phyloP scores from a whole-genome alignment of 345 rosid genomes.

The Mangifera indica region DNA sequence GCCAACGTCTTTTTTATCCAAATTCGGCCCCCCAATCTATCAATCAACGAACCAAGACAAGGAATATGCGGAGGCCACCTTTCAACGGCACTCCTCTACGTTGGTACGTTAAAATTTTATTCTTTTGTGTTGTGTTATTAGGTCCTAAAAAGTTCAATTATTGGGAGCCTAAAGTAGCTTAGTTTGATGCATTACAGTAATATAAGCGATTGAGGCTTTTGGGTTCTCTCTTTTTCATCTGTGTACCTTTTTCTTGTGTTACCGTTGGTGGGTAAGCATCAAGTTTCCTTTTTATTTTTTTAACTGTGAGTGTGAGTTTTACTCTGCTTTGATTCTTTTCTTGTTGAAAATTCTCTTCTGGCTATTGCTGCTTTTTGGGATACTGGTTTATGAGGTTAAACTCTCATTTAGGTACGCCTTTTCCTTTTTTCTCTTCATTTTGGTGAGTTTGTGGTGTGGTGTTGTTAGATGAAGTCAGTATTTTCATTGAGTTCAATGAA shows the following conservation, averaged over 20 bases:
- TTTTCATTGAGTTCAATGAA: background rate
- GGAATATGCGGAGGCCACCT: slow-evolving; percentile 50
- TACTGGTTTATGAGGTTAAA: background rate
- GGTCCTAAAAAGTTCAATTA: slow-evolving; percentile 32
- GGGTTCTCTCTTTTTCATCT: background rate
- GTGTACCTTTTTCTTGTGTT: background rate
- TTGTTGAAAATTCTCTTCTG: slow-evolving; percentile 11
- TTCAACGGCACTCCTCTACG: slow-evolving; percentile 36
- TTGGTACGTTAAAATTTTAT: slow-evolving; percentile 16
- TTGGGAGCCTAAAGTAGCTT: slow-evolving; percentile 11
- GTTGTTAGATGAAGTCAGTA: background rate
- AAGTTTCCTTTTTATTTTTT: background rate
- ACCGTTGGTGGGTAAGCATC: slow-evolving; percentile 10
- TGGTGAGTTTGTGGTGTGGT: background rate
- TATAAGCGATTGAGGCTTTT: background rate
- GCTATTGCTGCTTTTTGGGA: background rate
- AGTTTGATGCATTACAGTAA: background rate
- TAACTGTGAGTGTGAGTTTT: background rate
- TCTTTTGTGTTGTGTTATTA: background rate
- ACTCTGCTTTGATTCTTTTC: background rate
- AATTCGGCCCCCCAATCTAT: background rate
- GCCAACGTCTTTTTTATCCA: background rate
- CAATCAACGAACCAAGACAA: slow-evolving; percentile 24
- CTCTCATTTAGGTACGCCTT: slow-evolving; percentile 16
- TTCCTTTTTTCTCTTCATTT: slow-evolving; percentile 4